Conservation (phyloP, 257 asterid species). For the Solanum ossicruentum region DNA sequence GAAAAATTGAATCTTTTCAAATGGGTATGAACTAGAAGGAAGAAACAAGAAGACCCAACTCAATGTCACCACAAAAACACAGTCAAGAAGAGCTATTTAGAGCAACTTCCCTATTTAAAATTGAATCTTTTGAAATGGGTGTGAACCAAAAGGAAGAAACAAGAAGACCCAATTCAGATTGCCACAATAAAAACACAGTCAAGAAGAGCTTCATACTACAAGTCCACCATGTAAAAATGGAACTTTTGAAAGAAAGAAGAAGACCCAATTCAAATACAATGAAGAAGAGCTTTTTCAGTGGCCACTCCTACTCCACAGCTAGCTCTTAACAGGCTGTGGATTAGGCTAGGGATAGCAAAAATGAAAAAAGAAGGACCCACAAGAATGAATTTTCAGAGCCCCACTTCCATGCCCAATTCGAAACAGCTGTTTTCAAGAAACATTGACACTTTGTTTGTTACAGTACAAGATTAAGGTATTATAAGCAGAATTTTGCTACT, state of each 20-base stretch:
- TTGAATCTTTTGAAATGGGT: not conserved
- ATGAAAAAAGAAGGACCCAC: not conserved
- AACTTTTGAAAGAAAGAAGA: not conserved
- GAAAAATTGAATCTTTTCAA: slow-evolving; percentile 9
- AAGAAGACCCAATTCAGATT: not conserved
- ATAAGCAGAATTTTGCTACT: not conserved
- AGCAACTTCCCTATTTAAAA: not conserved
- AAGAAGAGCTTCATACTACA: not conserved
- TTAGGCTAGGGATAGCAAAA: not conserved
- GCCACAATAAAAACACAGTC: not conserved
- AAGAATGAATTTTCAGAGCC: not conserved
- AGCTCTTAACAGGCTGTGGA: slow-evolving; percentile 38
- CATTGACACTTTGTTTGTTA: not conserved
- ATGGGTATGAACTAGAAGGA: slow-evolving; percentile 1
- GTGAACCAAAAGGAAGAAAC: not conserved
- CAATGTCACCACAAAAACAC: not conserved
- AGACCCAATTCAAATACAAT: not conserved
- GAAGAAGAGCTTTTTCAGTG: not conserved
- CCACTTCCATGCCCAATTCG: not conserved
- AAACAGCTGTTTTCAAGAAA: not conserved
- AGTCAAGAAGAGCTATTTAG: slow-evolving; percentile 2
- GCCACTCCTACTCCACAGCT: slow-evolving; percentile 10
- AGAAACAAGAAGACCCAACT: not conserved
- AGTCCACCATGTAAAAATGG: too few relatives aligned
- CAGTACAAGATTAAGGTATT: too few relatives aligned